Evolutionary conservation across 257 asterid genomes (phyloP).

Genomic region (Solanum etuberosum): DNA sequence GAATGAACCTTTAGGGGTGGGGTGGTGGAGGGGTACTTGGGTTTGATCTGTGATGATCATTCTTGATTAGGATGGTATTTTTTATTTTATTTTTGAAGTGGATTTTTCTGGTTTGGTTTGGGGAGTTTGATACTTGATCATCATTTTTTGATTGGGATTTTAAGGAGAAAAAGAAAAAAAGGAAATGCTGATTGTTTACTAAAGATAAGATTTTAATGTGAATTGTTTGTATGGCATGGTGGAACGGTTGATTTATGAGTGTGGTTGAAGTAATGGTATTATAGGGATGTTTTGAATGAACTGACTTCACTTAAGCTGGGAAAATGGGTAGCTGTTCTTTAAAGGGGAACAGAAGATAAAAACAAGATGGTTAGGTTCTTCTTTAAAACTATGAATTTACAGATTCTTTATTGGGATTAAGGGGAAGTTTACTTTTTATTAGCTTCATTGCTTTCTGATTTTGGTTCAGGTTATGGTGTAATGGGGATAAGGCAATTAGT

Average conservation of each 20-base stretch:
- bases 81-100: background rate
- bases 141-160: background rate
- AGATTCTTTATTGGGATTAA: background rate
- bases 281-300: background rate
- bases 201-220: background rate
- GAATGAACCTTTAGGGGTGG: background rate
- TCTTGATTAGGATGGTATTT: background rate
- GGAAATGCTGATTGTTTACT: background rate
- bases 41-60: background rate
- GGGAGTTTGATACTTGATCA: background rate
- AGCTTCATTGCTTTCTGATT: background rate
- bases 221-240: background rate
- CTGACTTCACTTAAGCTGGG: background rate
- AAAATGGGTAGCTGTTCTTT: background rate
- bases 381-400: background rate
- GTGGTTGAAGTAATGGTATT: background rate
- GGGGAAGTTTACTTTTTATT: background rate
- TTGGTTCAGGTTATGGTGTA: background rate
- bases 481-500: background rate
- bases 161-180: background rate
- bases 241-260: background rate
- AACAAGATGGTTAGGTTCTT: background rate
- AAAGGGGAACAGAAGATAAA: background rate
- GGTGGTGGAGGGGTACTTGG: background rate
- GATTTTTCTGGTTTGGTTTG: background rate